Base-by-base conservation (phyloP, 1,284 basidiomycete genomes). In the Marasmius tenuissimus region DNA sequence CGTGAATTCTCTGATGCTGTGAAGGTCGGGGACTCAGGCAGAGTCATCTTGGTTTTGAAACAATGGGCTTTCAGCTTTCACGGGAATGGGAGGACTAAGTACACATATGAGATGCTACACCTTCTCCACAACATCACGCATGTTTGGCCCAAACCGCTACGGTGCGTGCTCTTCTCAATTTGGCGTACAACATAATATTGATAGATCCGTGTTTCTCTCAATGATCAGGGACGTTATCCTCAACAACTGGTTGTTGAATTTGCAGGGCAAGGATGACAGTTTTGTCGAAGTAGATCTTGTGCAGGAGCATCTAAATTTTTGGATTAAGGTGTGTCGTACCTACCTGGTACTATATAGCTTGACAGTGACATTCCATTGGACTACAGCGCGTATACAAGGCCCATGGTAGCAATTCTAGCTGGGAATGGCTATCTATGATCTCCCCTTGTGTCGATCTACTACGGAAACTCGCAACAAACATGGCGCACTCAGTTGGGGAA, bases 271-370 rank as follows among this genome's bases (percentile, higher is more conserved):
- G 4, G 59, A 60, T 0, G 70, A 76, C 39, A 53, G 62, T 0
- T 79, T 65, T 54, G 66, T 76, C 0, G 71, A 74, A 33, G 68
- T 76, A 2, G 78, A 81, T 53, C 68, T 80, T 0, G 53, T 80
- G 39, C 78, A 80, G 53, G 78, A 81, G 57, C 78, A 81, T 57
- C 47, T 75, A 50, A 79, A 77, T 57, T 77, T 68, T 56, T 78
- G 75, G 75, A 76, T 75, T 14, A 74, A 73, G 64, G 73, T 72
- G 49, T 14, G 6, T 33, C 22, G n/a, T 7, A 4, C 22, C 39
- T 8, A n/a, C n/a, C n/a, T n/a, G n/a, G n/a, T n/a, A n/a, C n/a
- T n/a, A n/a, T n/a, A n/a, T n/a, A n/a, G n/a, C n/a, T n/a, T n/a
- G n/a, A n/a, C n/a, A n/a, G n/a, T n/a, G n/a, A n/a, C n/a, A n/a